A percentile compares a stretch with the other conserved stretches of the same genome.
Evolutionary conservation across 208 protist genomes (phyloP).

Genomic region (Leishmania major): DNA sequence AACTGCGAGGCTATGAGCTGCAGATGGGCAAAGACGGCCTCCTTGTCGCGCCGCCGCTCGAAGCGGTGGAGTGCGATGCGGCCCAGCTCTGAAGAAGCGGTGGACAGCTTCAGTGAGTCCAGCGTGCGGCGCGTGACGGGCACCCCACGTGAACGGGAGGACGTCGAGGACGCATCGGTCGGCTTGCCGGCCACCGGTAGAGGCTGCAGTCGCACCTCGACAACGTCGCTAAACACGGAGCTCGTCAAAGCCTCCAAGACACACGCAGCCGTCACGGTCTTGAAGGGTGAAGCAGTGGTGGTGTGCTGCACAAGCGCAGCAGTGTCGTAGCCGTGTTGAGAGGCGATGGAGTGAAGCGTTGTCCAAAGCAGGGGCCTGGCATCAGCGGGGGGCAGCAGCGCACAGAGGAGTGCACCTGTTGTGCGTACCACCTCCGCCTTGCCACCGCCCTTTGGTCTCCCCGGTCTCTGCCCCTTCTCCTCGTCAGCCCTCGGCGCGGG

Average conservation of each 20-base stretch:
- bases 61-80: constrained; percentile 34
- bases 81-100: constrained; percentile 16
- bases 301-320: constrained; percentile 12
- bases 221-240: constrained; percentile 26
- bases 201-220: constrained; percentile 30
- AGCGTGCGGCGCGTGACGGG: constrained; percentile 12
- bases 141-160: constrained; percentile 13
- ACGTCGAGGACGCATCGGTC: background rate
- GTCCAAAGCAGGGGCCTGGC: constrained; percentile 41
- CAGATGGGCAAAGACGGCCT: constrained; percentile 47
- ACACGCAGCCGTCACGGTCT: constrained; percentile 9
- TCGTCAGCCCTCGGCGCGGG: background rate
- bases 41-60: constrained; percentile 46
- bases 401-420: constrained; percentile 34
- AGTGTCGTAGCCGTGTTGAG: constrained; percentile 37
- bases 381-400: constrained; percentile 47
- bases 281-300: background rate
- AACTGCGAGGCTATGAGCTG: constrained; percentile 44
- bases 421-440: constrained; percentile 13
- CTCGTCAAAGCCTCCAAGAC: constrained; percentile 18
- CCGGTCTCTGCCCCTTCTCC: background rate
- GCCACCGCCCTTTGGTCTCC: background rate
- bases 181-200: background rate
- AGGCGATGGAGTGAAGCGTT: constrained; percentile 41
- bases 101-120: constrained; percentile 6